A percentile compares a stretch with the other conserved stretches of the same genome.
Evolutionary conservation across 2,329 filamentous ascomycete species (phyloP).

Genomic region (Helicocarpus griseus): DNA sequence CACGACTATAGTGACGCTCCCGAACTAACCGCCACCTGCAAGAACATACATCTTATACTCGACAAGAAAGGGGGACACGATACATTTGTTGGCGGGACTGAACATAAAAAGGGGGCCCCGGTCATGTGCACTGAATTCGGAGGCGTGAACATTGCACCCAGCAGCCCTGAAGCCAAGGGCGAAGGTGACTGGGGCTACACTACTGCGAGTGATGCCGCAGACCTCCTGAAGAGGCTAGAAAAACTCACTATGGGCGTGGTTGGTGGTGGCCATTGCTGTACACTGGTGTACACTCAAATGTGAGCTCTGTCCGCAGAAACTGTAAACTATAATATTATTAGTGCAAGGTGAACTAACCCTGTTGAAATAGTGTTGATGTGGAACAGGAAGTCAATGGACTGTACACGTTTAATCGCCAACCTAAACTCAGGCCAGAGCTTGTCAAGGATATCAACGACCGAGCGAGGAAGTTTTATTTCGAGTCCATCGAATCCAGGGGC

Average conservation of each 20-base stretch:
- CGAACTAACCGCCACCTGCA: conserved; percentile 46
- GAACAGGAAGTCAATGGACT: conserved; percentile 61
- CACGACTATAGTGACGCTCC: conserved; percentile 57
- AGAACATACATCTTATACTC: conserved; percentile 43
- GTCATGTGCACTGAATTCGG: conserved; percentile 60
- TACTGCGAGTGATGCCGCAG: conserved; percentile 50
- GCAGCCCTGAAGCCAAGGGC: conserved; percentile 29
- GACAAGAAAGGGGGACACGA: conserved; percentile 42
- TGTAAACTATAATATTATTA: neutral
- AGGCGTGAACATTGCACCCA: conserved; percentile 54
- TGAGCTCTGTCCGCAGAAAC: conserved; percentile 34
- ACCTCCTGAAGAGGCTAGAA: conserved; percentile 50
- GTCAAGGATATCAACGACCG: conserved; percentile 51
- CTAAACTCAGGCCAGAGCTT: conserved; percentile 49
- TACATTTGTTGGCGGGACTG: conserved; percentile 47
- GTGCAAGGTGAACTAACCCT: neutral
- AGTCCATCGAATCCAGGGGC: conserved; percentile 12
- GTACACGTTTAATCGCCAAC: conserved; percentile 52
- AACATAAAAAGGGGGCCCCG: conserved; percentile 47
- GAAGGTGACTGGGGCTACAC: conserved; percentile 59
- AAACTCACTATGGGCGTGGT: conserved; percentile 51
- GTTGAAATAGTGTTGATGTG: conserved; percentile 36
- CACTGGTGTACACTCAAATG: conserved; percentile 59
- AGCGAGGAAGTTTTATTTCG: conserved; percentile 40
- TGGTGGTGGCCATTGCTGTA: conserved; percentile 47